Conservation (phyloP, 106 monocot genomes). For the Dioscorea dumetorum region DNA sequence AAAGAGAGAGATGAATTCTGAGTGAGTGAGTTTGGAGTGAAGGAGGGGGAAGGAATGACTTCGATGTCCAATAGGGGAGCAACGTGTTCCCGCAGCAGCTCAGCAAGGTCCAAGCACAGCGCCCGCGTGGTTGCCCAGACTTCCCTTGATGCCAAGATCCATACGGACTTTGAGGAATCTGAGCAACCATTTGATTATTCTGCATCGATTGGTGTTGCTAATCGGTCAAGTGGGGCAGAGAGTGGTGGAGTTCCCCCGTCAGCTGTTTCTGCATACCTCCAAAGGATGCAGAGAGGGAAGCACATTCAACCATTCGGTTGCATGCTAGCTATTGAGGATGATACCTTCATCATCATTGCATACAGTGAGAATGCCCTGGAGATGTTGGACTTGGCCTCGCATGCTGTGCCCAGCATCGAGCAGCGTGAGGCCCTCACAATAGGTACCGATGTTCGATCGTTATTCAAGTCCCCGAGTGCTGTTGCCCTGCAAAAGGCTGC, state of each 20-base stretch:
- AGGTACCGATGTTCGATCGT: constrained; percentile 51
- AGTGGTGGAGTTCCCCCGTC: constrained; percentile 23
- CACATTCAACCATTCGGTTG: constrained; percentile 90
- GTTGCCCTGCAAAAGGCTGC: constrained; percentile 73
- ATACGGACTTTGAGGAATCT: constrained; percentile 60
- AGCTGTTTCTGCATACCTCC: constrained; percentile 61
- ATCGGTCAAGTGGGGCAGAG: constrained; percentile 7
- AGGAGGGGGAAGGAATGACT: constrained; percentile 30
- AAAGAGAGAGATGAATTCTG: neutral
- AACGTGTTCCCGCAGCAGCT: constrained; percentile 50
- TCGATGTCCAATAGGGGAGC: constrained; percentile 38
- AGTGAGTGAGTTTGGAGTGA: neutral
- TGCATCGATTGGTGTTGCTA: constrained; percentile 23
- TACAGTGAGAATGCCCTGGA: constrained; percentile 83
- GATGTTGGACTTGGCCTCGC: constrained; percentile 74
- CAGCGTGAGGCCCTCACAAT: constrained; percentile 50
- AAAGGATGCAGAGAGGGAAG: constrained; percentile 53
- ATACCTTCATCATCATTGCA: constrained; percentile 51
- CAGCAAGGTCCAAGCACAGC: constrained; percentile 43
- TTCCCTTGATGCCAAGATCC: constrained; percentile 60
- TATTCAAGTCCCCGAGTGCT: constrained; percentile 47
- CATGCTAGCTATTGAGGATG: constrained; percentile 47
- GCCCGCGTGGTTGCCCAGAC: constrained; percentile 55
- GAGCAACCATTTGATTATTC: constrained; percentile 51
- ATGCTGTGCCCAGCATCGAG: constrained; percentile 84